Conservation (phyloP, 2,329 filamentous ascomycete species). For the Arthrobotrys sphaeroides region DNA sequence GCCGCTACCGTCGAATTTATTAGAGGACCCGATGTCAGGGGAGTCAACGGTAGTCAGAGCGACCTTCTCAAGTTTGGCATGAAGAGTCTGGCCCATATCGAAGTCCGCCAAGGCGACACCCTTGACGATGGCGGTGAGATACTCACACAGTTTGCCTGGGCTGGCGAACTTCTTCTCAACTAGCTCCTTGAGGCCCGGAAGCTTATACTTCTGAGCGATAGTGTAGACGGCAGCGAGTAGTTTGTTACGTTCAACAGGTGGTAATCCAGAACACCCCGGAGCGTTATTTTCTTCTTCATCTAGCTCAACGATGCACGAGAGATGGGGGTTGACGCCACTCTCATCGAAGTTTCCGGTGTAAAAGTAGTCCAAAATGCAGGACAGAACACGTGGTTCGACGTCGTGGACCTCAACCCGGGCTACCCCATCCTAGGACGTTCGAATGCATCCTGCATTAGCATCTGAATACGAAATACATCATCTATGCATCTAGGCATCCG, state of each 20-base stretch:
- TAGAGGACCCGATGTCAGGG: not conserved
- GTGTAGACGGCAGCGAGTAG: constrained; percentile 21
- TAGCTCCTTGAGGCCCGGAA: constrained; percentile 7
- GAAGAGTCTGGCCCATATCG: constrained; percentile 22
- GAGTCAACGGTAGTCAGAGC: not conserved
- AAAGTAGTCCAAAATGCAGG: constrained; percentile 32
- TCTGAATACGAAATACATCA: not conserved
- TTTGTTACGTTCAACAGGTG: constrained; percentile 4
- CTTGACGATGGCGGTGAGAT: constrained; percentile 8
- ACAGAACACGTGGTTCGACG: constrained; percentile 11
- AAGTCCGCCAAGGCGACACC: not conserved
- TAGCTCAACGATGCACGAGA: constrained; percentile 1
- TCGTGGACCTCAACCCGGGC: not conserved
- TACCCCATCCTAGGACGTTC: constrained; percentile 12
- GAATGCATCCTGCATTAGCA: not conserved
- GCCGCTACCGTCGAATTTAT: not conserved
- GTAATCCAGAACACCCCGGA: not conserved
- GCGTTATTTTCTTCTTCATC: no score
- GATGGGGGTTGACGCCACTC: not conserved
- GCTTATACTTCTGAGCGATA: constrained; percentile 31
- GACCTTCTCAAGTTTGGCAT: constrained; percentile 18
- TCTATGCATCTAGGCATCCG: no score
- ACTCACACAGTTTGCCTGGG: constrained; percentile 19
- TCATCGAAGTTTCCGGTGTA: constrained; percentile 43
- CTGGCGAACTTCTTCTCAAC: constrained; percentile 17